Conservation (phyloP, 371 early-diverging fungal genomes). For the Syncephalastrum contaminatum region DNA sequence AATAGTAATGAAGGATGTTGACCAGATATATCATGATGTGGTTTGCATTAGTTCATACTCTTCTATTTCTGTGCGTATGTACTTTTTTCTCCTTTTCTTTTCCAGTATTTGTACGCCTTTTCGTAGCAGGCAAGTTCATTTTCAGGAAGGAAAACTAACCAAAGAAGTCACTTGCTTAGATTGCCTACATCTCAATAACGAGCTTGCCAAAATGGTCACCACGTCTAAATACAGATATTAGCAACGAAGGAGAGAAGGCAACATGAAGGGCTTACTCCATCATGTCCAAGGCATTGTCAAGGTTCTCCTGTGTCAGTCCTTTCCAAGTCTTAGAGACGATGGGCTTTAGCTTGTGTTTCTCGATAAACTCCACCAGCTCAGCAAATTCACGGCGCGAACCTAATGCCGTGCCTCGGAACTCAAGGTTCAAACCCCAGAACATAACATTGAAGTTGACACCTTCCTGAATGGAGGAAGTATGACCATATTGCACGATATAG, state of each 20-base stretch:
- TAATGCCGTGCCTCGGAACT: slow-evolving; percentile 62
- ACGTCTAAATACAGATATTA: not conserved
- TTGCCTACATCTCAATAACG: slow-evolving; percentile 6
- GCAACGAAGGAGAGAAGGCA: not conserved
- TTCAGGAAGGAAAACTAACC: no score
- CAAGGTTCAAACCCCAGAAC: slow-evolving; percentile 53
- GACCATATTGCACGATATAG: no score
- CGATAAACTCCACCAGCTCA: slow-evolving; percentile 64
- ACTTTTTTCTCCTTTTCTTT: no score
- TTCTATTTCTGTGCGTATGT: no score
- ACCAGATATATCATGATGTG: no score
- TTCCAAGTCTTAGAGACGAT: slow-evolving; percentile 59
- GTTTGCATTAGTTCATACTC: no score
- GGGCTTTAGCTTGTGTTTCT: slow-evolving; percentile 54
- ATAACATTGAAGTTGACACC: slow-evolving; percentile 47
- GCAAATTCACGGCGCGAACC: slow-evolving; percentile 63
- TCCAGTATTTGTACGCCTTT: no score
- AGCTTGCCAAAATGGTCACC: slow-evolving; percentile 7
- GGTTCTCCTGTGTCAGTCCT: slow-evolving; percentile 41
- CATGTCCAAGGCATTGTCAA: slow-evolving; percentile 21
- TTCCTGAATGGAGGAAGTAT: no score
- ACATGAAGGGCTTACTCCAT: slow-evolving; percentile 34
- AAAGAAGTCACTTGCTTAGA: no score
- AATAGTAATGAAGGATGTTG: no score
- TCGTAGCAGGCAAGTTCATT: no score